Evolutionary conservation across 2,329 filamentous ascomycete genomes (phyloP).

Genomic region (Cercospora sp.): DNA sequence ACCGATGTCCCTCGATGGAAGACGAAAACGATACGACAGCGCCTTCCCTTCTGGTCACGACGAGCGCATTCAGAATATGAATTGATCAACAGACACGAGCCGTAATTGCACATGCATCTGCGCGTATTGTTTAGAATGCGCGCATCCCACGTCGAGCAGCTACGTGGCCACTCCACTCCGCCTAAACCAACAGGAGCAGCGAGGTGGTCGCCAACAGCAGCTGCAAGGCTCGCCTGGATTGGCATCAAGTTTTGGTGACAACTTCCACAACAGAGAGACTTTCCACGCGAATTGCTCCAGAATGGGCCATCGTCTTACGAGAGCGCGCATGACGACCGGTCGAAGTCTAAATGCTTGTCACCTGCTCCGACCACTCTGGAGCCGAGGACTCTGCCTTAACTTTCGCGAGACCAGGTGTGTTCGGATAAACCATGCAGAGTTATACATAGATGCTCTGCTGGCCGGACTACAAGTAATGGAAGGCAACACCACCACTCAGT

Average conservation of each 20-base stretch:
- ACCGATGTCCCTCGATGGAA: slow-evolving; percentile 32
- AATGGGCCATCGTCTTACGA: not conserved
- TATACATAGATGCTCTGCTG: not conserved
- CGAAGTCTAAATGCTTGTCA: not conserved
- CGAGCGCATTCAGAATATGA: slow-evolving; percentile 35
- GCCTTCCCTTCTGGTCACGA: slow-evolving; percentile 36
- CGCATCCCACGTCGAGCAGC: not conserved
- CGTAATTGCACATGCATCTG: slow-evolving; percentile 7
- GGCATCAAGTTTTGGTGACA: not conserved
- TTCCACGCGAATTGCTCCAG: not conserved
- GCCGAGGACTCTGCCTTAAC: not conserved
- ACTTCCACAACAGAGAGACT: not conserved
- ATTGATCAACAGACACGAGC: slow-evolving; percentile 35
- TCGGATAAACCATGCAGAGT: not conserved
- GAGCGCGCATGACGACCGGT: not conserved
- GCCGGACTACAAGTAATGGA: not conserved
- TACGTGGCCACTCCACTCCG: not conserved
- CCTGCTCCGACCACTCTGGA: not conserved
- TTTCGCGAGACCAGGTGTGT: not conserved
- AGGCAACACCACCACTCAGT: not conserved
- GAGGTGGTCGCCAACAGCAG: not conserved
- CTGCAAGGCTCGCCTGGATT: not conserved
- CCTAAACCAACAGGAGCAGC: not conserved
- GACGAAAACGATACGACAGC: slow-evolving; percentile 24
- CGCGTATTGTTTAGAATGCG: not conserved